These are phyloP conservation scores for Solanum chacoense DNA, from an alignment of 305 asterid genomes.

Conservation along the genomic window DNA sequence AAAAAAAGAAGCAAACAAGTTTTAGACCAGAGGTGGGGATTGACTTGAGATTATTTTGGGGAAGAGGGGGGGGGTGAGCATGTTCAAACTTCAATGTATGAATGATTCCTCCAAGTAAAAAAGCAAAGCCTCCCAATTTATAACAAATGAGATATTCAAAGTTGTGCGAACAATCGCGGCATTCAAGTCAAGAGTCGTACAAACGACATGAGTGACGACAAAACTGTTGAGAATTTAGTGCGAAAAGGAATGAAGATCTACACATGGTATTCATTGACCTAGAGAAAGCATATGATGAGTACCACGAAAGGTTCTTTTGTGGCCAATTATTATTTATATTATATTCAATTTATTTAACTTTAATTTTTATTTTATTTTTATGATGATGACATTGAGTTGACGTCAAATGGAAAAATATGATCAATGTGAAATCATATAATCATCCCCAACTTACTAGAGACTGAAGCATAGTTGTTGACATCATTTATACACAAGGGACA, in stretches of 20 bases:
- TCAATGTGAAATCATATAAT: neutral
- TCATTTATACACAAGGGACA: neutral
- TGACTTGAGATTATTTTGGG: neutral
- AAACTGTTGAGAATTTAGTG: neutral
- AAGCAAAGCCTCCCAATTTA: neutral
- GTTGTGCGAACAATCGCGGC: neutral
- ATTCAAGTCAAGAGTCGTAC: neutral
- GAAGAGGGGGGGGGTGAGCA: neutral
- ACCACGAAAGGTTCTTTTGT: neutral
- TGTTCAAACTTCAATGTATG: neutral
- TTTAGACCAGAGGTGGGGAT: neutral
- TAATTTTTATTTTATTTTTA: neutral
- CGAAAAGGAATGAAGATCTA: neutral
- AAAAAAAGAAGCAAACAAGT: neutral
- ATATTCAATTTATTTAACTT: neutral
- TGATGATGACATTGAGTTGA: neutral
- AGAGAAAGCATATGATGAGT: neutral
- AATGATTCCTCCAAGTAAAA: neutral
- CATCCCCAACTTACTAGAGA: neutral
- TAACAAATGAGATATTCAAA: neutral
- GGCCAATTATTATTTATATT: neutral
- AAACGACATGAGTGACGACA: neutral
- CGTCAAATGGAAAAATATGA: neutral
- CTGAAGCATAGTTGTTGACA: neutral
- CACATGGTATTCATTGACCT: neutral